Evolutionary conservation across 305 asterid species (phyloP).

Genomic region (Fraxinus dipetala): DNA sequence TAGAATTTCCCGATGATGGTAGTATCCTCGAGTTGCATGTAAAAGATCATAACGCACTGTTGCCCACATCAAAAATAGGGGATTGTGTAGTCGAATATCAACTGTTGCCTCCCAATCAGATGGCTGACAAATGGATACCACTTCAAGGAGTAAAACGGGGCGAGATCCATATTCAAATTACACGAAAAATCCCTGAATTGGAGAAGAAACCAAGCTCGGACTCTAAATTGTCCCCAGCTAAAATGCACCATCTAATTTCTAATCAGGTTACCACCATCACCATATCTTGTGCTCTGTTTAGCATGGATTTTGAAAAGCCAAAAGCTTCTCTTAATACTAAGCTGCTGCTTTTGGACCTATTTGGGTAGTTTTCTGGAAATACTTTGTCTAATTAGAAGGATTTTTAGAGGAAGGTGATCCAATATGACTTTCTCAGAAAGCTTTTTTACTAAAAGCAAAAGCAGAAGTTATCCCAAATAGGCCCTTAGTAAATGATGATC

Average conservation of each 20-base stretch:
- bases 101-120: slow-evolving; percentile 77
- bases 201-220: slow-evolving; percentile 53
- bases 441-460: neutral
- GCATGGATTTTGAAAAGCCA: neutral
- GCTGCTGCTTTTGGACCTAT: neutral
- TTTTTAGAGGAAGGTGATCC: neutral
- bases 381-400: neutral
- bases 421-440: neutral
- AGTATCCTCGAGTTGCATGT: slow-evolving; percentile 79
- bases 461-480: neutral
- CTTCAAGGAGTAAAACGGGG: slow-evolving; percentile 89
- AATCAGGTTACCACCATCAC: slow-evolving; percentile 49
- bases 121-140: slow-evolving; percentile 97
- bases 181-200: slow-evolving; percentile 64
- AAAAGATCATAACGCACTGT: slow-evolving; percentile 74
- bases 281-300: neutral
- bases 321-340: neutral
- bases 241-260: slow-evolving; percentile 55
- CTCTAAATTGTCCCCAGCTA: slow-evolving; percentile 56
- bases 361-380: neutral
- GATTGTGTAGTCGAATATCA: slow-evolving; percentile 85
- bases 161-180: slow-evolving; percentile 83
- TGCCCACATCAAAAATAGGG: slow-evolving; percentile 84
- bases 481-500: neutral
- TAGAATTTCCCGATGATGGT: slow-evolving; percentile 90